Evolutionary conservation across 2,329 filamentous ascomycete genomes (phyloP).

Genomic region (Xylaria hypoxylon): DNA sequence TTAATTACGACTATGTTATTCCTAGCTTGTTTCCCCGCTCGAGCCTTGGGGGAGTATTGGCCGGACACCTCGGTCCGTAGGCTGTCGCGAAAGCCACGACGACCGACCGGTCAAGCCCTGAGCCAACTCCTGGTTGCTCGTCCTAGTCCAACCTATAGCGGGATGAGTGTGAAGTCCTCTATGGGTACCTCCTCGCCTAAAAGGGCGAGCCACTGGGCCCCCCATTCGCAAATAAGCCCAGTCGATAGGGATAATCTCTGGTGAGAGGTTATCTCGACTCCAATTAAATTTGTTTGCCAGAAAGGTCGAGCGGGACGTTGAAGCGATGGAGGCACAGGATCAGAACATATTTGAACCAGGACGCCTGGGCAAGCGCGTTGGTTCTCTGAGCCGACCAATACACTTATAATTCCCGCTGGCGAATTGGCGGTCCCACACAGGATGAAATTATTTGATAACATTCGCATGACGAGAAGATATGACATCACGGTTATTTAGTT

Average conservation of each 20-base stretch:
- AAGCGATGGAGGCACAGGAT: neutral
- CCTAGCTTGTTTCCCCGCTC: conserved; percentile 46
- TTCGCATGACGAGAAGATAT: neutral
- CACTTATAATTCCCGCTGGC: neutral
- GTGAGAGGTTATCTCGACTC: conserved; percentile 38
- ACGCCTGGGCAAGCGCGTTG: neutral
- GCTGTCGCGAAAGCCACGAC: conserved; percentile 38
- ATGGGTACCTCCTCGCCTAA: conserved; percentile 32
- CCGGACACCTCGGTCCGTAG: conserved; percentile 31
- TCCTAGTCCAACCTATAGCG: conserved; percentile 39
- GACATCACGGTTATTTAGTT: too few species aligned
- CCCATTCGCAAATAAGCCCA: conserved; percentile 41
- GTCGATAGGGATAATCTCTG: conserved; percentile 50
- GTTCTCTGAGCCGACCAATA: neutral
- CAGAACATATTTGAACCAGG: neutral
- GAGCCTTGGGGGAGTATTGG: conserved; percentile 43
- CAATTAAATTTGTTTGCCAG: neutral
- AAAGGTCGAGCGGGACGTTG: neutral
- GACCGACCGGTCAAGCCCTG: conserved; percentile 36
- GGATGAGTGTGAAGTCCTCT: conserved; percentile 37
- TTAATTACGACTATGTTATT: conserved; percentile 42
- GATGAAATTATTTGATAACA: neutral
- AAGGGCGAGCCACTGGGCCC: conserved; percentile 26
- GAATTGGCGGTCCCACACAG: neutral
- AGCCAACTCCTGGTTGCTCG: conserved; percentile 39